phyloP scores from a whole-genome alignment of 805 yeast genomes.

The Lipomyces japonicus region DNA sequence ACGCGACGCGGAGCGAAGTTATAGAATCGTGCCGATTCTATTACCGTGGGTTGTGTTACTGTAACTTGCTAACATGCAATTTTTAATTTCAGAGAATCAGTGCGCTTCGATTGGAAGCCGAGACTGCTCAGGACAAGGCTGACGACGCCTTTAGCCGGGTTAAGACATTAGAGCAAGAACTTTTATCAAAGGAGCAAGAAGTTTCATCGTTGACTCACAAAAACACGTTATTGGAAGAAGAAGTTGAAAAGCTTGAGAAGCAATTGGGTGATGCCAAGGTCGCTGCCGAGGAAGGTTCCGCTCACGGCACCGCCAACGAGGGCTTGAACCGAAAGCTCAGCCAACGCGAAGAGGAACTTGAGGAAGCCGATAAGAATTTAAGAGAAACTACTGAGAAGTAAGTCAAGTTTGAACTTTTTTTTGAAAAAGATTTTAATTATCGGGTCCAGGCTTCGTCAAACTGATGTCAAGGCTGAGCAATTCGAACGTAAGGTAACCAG shows the following conservation, averaged over 20 bases:
- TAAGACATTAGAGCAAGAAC: slow-evolving; percentile 89
- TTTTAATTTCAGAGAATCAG: slow-evolving; percentile 61
- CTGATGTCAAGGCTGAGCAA: slow-evolving; percentile 94
- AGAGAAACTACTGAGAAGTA: slow-evolving; percentile 83
- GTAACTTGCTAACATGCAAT: no score
- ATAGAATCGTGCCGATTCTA: no score
- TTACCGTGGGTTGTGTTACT: no score
- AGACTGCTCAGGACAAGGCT: slow-evolving; percentile 94
- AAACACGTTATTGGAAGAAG: slow-evolving; percentile 84
- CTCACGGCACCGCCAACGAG: slow-evolving; percentile 84
- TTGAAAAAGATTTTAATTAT: neutral
- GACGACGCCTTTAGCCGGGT: slow-evolving; percentile 78
- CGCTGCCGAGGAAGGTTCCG: slow-evolving; percentile 85
- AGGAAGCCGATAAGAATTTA: slow-evolving; percentile 82
- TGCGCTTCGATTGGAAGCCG: slow-evolving; percentile 90
- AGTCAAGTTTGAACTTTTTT: neutral
- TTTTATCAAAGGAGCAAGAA: slow-evolving; percentile 88
- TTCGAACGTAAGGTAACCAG: slow-evolving; percentile 90
- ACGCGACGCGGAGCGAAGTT: no score
- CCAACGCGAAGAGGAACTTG: slow-evolving; percentile 85
- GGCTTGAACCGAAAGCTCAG: slow-evolving; percentile 85
- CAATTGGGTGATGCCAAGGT: slow-evolving; percentile 73
- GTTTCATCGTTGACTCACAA: slow-evolving; percentile 89
- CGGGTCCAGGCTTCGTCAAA: slow-evolving; percentile 61
- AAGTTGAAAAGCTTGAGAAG: slow-evolving; percentile 64